Conservation (phyloP, 2,329 filamentous ascomycete species). For the Cordyceps cicadae region DNA sequence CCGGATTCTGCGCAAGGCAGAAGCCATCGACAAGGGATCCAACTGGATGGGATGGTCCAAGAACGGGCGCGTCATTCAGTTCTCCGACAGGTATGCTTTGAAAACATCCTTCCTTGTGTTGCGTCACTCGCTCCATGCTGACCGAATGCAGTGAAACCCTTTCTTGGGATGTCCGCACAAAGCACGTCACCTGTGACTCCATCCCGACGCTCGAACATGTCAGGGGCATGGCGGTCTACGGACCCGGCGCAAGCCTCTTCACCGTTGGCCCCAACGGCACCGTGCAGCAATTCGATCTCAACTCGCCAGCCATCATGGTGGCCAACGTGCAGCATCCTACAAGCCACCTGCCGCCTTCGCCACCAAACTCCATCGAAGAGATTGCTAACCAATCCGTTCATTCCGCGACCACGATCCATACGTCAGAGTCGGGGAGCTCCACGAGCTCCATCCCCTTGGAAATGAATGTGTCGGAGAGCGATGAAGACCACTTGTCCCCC, state of each 20-base stretch:
- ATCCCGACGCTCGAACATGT: constrained; percentile 80
- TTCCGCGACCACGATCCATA: constrained; percentile 38
- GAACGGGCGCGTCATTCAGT: constrained; percentile 91
- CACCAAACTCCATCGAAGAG: constrained; percentile 73
- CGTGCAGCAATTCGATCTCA: constrained; percentile 91
- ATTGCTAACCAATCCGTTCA: constrained; percentile 45
- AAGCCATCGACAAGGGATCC: constrained; percentile 63
- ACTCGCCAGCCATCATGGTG: constrained; percentile 71
- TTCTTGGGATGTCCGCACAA: constrained; percentile 97
- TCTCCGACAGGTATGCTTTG: constrained; percentile 70
- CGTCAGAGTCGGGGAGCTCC: constrained; percentile 42
- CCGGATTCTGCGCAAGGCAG: constrained; percentile 71
- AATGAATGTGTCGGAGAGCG: constrained; percentile 58
- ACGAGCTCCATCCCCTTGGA: constrained; percentile 47
- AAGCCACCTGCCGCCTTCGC: constrained; percentile 68
- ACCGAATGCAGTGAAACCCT: constrained; percentile 63
- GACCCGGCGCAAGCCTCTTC: constrained; percentile 84
- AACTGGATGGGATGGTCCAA: constrained; percentile 99
- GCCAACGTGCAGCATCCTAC: constrained; percentile 82
- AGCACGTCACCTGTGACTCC: constrained; percentile 82
- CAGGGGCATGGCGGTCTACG: constrained; percentile 76
- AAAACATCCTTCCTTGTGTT: constrained; percentile 17
- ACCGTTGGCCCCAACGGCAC: constrained; percentile 82
- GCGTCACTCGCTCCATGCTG: constrained; percentile 22
- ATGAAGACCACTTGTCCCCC: constrained; percentile 69